Conservation (phyloP, 345 rosid species). For the Erodium maritimum region DNA sequence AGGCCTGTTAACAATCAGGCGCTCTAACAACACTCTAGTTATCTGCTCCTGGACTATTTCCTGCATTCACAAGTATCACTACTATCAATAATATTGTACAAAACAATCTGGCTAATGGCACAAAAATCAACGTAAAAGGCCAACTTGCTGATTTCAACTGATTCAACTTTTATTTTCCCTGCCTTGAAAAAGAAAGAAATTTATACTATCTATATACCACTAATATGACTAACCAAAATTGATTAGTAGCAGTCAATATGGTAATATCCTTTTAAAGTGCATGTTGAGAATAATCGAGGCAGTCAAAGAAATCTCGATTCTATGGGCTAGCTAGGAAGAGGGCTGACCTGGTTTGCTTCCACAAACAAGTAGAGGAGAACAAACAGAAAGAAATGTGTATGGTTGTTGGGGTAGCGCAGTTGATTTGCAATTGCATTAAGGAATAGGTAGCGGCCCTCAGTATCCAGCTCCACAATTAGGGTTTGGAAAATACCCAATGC, state of each 20-base stretch:
- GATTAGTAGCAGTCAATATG: too few species aligned
- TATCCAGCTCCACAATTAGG: conserved; percentile 66
- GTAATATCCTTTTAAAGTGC: not conserved
- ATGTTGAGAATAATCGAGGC: not conserved
- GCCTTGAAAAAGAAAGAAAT: too few species aligned
- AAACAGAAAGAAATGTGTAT: conserved; percentile 92
- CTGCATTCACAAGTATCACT: conserved; percentile 20
- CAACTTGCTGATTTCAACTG: too few species aligned
- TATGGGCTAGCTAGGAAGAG: not conserved
- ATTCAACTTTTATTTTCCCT: too few species aligned
- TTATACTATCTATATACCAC: too few species aligned
- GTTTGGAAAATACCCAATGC: conserved; percentile 82
- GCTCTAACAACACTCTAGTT: conserved; percentile 86
- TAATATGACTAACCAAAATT: too few species aligned
- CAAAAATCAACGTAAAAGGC: too few species aligned
- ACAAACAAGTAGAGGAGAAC: conserved; percentile 73
- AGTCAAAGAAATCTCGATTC: not conserved
- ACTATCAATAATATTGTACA: too few species aligned
- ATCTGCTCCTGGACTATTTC: conserved; percentile 98
- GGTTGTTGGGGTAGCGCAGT: conserved; percentile 96
- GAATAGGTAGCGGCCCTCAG: conserved; percentile 91
- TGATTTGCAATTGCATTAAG: conserved; percentile 93
- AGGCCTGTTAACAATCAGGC: conserved; percentile 83
- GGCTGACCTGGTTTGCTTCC: conserved; percentile 68
- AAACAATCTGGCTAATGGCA: not conserved